These are phyloP conservation scores for Thalassiosira livingstoniorum DNA, from an alignment of 352 stramenopile species.

Conservation along the genomic window DNA sequence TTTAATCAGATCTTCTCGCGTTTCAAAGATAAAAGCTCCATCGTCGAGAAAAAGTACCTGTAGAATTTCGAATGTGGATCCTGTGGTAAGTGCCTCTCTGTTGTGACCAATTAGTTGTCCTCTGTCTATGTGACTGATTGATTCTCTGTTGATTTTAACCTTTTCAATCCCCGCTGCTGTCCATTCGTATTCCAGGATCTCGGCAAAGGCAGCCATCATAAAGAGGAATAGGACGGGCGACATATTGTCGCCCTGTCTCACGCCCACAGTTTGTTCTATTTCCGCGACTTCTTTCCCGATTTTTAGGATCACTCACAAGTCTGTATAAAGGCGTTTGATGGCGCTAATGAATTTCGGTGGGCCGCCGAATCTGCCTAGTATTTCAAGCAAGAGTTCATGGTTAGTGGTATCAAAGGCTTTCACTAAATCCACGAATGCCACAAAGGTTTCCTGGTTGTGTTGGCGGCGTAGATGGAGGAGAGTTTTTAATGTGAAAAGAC, in stretches of 20 bases:
- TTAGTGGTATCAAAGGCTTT: constrained; percentile 63
- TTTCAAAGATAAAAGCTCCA: constrained; percentile 19
- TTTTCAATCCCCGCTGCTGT: background rate
- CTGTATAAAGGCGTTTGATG: constrained; percentile 35
- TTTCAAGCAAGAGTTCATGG: constrained; percentile 34
- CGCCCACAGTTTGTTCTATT: constrained; percentile 40
- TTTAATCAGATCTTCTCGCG: background rate
- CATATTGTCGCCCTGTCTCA: constrained; percentile 53
- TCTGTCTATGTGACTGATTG: too few relatives aligned
- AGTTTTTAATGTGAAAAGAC: constrained; percentile 47
- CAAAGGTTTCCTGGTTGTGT: constrained; percentile 35
- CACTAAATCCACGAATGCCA: constrained; percentile 53
- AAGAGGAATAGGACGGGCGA: constrained; percentile 41
- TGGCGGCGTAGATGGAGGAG: constrained; percentile 38
- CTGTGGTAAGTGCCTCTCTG: background rate
- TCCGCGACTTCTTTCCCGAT: constrained; percentile 20
- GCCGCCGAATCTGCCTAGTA: constrained; percentile 33
- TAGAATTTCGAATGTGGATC: background rate
- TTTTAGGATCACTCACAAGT: constrained; percentile 32
- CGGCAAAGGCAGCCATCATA: constrained; percentile 26
- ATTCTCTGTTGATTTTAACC: background rate
- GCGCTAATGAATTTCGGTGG: constrained; percentile 29
- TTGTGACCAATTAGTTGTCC: constrained; percentile 17
- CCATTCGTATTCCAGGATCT: constrained; percentile 22
- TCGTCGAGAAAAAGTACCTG: constrained; percentile 2